These are phyloP conservation scores for Candida endomychidarum DNA, from an alignment of 805 yeast genomes.

Conservation along the genomic window DNA sequence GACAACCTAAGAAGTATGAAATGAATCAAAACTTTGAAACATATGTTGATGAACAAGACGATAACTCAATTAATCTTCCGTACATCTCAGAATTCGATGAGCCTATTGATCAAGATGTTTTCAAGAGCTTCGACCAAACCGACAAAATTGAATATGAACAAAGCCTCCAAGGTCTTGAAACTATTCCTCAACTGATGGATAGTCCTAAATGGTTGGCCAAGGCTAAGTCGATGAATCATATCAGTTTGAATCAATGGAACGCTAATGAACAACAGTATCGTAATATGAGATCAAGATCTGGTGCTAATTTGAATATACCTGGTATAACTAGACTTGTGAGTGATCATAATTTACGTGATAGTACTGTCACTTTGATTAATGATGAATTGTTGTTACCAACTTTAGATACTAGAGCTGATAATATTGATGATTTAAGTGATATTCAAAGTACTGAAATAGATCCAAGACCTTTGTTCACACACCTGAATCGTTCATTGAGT, in stretches of 20 bases:
- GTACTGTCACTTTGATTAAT: constrained; percentile 10
- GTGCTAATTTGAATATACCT: constrained; percentile 20
- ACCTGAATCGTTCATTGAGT: constrained; percentile 30
- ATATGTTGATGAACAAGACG: background rate
- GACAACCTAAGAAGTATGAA: constrained; percentile 6
- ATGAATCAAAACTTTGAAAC: constrained; percentile 1
- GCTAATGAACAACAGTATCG: constrained; percentile 24
- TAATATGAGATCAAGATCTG: constrained; percentile 22
- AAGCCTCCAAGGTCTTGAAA: constrained; percentile 27
- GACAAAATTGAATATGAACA: constrained; percentile 16
- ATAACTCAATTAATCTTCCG: constrained; percentile 17
- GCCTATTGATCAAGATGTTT: constrained; percentile 18
- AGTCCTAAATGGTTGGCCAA: constrained; percentile 13
- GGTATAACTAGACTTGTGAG: constrained; percentile 22
- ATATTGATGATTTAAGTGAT: constrained; percentile 31
- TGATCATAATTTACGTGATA: constrained; percentile 16
- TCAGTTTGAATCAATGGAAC: constrained; percentile 36
- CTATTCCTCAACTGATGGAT: constrained; percentile 21
- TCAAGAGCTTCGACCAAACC: constrained; percentile 27
- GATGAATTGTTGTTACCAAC: constrained; percentile 11
- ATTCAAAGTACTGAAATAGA: constrained; percentile 17
- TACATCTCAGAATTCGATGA: constrained; percentile 27
- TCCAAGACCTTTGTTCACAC: constrained; percentile 11
- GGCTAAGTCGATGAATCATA: constrained; percentile 17
- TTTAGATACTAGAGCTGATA: constrained; percentile 17